Percentiles rank a stretch among this genome's conserved stretches.
These are phyloP conservation scores for Trypanosoma scelopori DNA, from an alignment of 208 protist genomes.

Conservation along the genomic window DNA sequence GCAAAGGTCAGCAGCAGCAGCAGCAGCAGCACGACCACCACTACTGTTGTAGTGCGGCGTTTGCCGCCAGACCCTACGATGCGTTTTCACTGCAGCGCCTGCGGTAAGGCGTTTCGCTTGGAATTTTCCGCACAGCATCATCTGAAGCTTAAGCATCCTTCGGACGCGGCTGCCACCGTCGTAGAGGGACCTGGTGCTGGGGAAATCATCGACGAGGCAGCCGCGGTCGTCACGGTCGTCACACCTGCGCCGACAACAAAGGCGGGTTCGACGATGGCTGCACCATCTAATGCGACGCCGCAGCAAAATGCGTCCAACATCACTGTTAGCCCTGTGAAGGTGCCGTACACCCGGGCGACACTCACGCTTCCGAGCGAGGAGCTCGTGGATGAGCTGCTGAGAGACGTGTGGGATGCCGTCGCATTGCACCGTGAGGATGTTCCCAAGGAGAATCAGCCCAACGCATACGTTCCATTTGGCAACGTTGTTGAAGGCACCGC, in stretches of 20 bases:
- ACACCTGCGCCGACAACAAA: neutral
- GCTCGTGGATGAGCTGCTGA: constrained; percentile 47
- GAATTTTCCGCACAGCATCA: constrained; percentile 43
- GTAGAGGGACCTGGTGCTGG: constrained; percentile 44
- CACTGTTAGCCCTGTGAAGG: neutral
- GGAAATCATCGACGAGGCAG: constrained; percentile 48
- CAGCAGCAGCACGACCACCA: neutral
- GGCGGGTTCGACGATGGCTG: neutral
- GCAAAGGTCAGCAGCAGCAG: too few species aligned
- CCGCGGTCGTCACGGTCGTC: constrained; percentile 3
- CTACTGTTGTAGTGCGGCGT: constrained; percentile 26
- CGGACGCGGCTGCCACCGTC: constrained; percentile 30
- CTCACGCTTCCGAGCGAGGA: constrained; percentile 49
- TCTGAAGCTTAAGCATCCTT: constrained; percentile 44
- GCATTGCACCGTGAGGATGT: constrained; percentile 55
- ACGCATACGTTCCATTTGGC: constrained; percentile 48
- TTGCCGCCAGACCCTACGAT: constrained; percentile 38
- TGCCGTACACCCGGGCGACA: constrained; percentile 17
- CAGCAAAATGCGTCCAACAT: neutral
- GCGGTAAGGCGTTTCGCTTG: constrained; percentile 53
- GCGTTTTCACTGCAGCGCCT: constrained; percentile 61
- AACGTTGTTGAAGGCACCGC: constrained; percentile 48
- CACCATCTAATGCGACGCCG: neutral
- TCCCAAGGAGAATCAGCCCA: constrained; percentile 31
- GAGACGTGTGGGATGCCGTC: constrained; percentile 64